These are phyloP conservation scores for Paratinospora sagittata DNA, from an alignment of 164 flowering plant species.

Conservation along the genomic window DNA sequence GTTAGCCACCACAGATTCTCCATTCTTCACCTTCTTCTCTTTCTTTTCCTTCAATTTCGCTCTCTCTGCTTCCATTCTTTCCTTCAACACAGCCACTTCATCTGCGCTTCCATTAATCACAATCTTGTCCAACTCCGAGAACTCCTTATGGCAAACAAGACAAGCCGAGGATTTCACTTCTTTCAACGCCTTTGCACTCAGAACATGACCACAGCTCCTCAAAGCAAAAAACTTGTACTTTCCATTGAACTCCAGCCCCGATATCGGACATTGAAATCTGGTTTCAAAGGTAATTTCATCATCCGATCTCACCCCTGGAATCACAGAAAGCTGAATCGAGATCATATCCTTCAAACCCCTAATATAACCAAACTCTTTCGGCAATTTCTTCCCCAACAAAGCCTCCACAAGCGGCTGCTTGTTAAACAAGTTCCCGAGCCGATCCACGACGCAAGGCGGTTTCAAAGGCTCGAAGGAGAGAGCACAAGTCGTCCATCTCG, in stretches of 20 bases:
- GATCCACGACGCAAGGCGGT: conserved; percentile 73
- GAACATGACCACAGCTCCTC: conserved; percentile 85
- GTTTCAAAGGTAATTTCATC: conserved; percentile 20
- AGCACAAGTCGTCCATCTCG: conserved; percentile 72
- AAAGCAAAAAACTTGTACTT: conserved; percentile 72
- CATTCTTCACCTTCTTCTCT: conserved; percentile 36
- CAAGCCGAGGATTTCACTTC: conserved; percentile 74
- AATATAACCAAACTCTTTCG: conserved; percentile 61
- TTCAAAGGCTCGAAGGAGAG: conserved; percentile 70
- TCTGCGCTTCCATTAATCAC: conserved; percentile 78
- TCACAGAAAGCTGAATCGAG: conserved; percentile 35
- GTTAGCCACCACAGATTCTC: conserved; percentile 22
- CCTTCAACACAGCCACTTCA: conserved; percentile 69
- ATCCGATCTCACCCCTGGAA: conserved; percentile 38
- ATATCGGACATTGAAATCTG: conserved; percentile 78
- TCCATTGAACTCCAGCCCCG: conserved; percentile 82
- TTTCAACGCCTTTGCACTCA: conserved; percentile 90
- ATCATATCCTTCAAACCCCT: conserved; percentile 91
- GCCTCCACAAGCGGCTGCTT: conserved; percentile 80
- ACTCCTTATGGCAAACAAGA: conserved; percentile 69
- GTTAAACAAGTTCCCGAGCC: conserved; percentile 75
- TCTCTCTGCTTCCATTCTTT: conserved; percentile 62
- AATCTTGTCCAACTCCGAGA: conserved; percentile 65
- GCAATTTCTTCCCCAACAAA: conserved; percentile 64
- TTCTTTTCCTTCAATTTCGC: conserved; percentile 54